Evolutionary conservation across 495 filamentous ascomycete genomes (phyloP).

Genomic region (Xylaria cubensis): DNA sequence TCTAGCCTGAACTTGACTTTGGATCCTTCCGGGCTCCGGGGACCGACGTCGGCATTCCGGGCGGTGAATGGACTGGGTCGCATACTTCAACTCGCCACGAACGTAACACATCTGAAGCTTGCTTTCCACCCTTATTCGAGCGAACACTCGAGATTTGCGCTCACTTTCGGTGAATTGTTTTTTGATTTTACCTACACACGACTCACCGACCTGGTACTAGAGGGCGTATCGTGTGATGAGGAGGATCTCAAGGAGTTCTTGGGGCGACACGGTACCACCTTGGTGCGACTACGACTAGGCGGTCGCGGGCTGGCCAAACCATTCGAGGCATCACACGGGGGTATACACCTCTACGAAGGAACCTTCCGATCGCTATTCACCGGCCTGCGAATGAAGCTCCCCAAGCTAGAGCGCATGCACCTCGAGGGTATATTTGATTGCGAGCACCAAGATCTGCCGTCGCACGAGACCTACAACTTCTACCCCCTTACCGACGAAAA

Average conservation of each 20-base stretch:
- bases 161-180: constrained; percentile 49
- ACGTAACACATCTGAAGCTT: constrained; percentile 47
- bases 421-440: constrained; percentile 55
- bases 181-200: constrained; percentile 45
- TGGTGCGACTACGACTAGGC: constrained; percentile 51
- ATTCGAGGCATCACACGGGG: constrained; percentile 48
- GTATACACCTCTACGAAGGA: constrained; percentile 53
- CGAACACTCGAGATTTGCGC: constrained; percentile 48
- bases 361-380: constrained; percentile 50
- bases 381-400: constrained; percentile 45
- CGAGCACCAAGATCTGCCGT: constrained; percentile 44
- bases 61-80: constrained; percentile 53
- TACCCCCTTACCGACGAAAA: constrained; percentile 50
- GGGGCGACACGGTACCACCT: constrained; percentile 48
- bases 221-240: constrained; percentile 52
- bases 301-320: constrained; percentile 52
- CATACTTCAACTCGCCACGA: constrained; percentile 49
- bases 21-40: constrained; percentile 44
- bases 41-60: constrained; percentile 44
- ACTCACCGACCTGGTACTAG: constrained; percentile 53
- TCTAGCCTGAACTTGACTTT: constrained; percentile 48
- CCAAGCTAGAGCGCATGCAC: constrained; percentile 48
- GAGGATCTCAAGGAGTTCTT: constrained; percentile 53
- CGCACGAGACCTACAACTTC: constrained; percentile 54
- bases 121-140: constrained; percentile 53